These are phyloP conservation scores for Fimicolochytrium jonesii DNA, from an alignment of 192 early-diverging fungal genomes.

Conservation along the genomic window DNA sequence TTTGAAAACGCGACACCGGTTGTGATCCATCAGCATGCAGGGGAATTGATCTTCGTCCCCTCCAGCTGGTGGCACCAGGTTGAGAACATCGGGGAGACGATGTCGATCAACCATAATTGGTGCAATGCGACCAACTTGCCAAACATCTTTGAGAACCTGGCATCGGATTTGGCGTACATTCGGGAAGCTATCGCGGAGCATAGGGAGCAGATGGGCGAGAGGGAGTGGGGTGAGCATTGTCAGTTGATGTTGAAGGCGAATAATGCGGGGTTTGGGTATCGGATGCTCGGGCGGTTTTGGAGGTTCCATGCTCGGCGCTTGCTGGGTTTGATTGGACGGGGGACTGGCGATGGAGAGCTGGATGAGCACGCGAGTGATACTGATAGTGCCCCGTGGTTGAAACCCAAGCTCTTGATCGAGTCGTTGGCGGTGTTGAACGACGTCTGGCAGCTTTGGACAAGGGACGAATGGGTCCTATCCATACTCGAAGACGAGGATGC, in stretches of 20 bases:
- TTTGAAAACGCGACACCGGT: constrained; percentile 8
- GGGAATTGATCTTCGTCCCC: constrained; percentile 17
- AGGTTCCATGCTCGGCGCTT: constrained; percentile 12
- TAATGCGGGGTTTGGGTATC: constrained; percentile 14
- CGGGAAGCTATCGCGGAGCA: constrained; percentile 14
- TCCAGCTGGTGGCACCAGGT: constrained; percentile 22
- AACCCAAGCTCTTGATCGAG: too few species aligned
- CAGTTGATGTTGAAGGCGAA: constrained; percentile 16
- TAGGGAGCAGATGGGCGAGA: constrained; percentile 21
- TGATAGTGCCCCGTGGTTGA: too few species aligned
- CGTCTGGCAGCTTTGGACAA: too few species aligned
- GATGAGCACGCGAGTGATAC: too few species aligned
- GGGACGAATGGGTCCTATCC: too few species aligned
- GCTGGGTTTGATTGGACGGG: not conserved
- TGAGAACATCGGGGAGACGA: constrained; percentile 15
- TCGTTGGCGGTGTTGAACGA: too few species aligned
- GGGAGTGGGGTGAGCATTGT: constrained; percentile 13
- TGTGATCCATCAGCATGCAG: constrained; percentile 6
- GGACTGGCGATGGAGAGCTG: too few species aligned
- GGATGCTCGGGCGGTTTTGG: constrained; percentile 5
- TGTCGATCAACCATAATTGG: constrained; percentile 25
- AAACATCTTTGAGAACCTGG: not conserved
- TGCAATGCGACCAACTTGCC: constrained; percentile 9
- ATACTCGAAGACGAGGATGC: too few species aligned
- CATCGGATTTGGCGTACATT: constrained; percentile 1